Base-by-base conservation (phyloP, 805 yeast species). In the Wickerhamomyces subpelliculosus region DNA sequence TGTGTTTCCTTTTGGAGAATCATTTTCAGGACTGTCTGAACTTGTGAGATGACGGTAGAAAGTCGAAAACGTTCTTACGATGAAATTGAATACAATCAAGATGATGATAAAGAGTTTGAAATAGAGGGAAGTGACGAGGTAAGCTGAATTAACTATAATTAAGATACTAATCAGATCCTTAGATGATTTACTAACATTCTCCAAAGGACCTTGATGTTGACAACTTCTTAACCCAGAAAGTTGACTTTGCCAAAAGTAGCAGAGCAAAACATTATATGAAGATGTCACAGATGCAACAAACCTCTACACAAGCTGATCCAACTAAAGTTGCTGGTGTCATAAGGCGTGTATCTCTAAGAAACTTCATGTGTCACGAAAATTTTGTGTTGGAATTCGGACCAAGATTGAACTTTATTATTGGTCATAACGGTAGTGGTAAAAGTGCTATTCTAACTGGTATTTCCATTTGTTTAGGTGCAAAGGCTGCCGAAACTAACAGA, bases 371-470 rank as follows among this genome's bases (percentile, higher is more conserved):
- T 47, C 98, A 93, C 55, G 81, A 77, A 34, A 75, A 84, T 39
- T 85, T 93, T 51, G 78, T 77, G 39, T 61, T 93, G 8, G 73
- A 70, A 4, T 69, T 89, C 24, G 93, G 93, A 2, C 88, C 90
- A 0, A 75, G 80, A 38, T 68, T 89, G 48, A 89, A 89, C 57
- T 84, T 89, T 54, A 85, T 89, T 40, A 81, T 85, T 28, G 97
- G 97, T 17, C 70, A 82, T 40, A 89, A 89, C 53, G 97, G 97
- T 3, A 78, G 89, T 27, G 97, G 97, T 23, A 89, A 89, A 54
- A 75, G 86, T 54, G 95, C 97, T 1, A 72, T 89, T 16, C 62
- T 89, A 41, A 87, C 96, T 0, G 96, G 95, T 1, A 77, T 89
- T 2, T 78, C 89, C 8, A 80, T 87, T 5, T 90, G 95, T 2